A percentile compares a stretch with the other conserved stretches of the same genome.
phyloP scores from a whole-genome alignment of 2,329 filamentous ascomycete species.

The Dactylonectria estremocensis region DNA sequence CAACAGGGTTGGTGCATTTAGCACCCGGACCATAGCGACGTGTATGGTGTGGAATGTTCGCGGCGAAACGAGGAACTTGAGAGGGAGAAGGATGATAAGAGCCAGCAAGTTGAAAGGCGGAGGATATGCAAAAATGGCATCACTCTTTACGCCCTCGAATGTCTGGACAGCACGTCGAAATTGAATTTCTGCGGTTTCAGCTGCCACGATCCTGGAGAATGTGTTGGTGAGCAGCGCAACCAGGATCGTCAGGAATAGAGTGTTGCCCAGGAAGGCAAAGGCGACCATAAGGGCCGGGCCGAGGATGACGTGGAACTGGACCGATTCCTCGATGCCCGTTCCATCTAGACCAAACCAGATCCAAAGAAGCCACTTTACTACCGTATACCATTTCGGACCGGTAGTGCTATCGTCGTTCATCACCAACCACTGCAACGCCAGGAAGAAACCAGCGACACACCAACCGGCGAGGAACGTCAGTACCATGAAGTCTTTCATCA shows the following conservation, averaged over 20 bases:
- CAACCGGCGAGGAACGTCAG: slow-evolving; percentile 75
- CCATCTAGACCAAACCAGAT: slow-evolving; percentile 84
- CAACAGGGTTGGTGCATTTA: slow-evolving; percentile 75
- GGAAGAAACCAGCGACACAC: slow-evolving; percentile 79
- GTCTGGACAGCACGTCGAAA: slow-evolving; percentile 79
- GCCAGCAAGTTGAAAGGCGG: slow-evolving; percentile 80
- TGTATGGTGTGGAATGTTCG: slow-evolving; percentile 80
- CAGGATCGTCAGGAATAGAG: slow-evolving; percentile 74
- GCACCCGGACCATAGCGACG: slow-evolving; percentile 71
- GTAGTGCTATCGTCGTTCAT: slow-evolving; percentile 36
- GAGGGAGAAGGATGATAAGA: slow-evolving; percentile 71
- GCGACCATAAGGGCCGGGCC: slow-evolving; percentile 78
- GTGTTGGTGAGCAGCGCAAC: slow-evolving; percentile 81
- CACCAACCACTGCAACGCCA: slow-evolving; percentile 76
- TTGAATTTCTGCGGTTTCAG: slow-evolving; percentile 78
- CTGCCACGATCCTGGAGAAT: slow-evolving; percentile 76
- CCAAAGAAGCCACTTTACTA: slow-evolving; percentile 83
- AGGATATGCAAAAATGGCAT: slow-evolving; percentile 77
- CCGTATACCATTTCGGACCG: slow-evolving; percentile 61
- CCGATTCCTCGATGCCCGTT: slow-evolving; percentile 62
- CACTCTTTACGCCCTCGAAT: slow-evolving; percentile 80
- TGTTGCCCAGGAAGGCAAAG: slow-evolving; percentile 82
- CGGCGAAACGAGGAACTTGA: slow-evolving; percentile 73
- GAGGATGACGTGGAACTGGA: slow-evolving; percentile 75
- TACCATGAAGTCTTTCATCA: slow-evolving; percentile 80